Evolutionary conservation across 2,329 filamentous ascomycete genomes (phyloP), one percentile per base, ranked within the genome.

Genomic region (Intubia oerlemansii): DNA sequence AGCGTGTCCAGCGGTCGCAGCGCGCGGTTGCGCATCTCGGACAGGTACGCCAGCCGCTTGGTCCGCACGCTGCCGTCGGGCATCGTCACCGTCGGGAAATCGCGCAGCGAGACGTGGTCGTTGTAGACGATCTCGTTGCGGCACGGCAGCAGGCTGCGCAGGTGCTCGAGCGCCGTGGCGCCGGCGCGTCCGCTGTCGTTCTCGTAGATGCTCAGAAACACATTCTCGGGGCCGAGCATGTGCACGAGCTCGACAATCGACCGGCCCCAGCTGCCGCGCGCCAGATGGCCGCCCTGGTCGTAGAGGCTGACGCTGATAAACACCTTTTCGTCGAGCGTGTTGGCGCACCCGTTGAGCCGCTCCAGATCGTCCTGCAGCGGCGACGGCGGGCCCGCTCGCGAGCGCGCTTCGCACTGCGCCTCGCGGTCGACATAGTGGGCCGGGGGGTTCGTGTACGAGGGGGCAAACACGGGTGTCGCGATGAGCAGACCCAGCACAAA

Each of bases 281-380:
- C 62, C 13, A 81, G 50, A 3, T 58, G 50, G 2, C 70, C 72
- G 6, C 54, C 53, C 13, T 56, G 52, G 40, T 81, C 73, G 39
- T 75, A 74, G 30, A 82, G 56, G 40, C 70, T 77, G 11, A 74
- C 66, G 2, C 70, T 70, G 29, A 82, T 75, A 42, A 75, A 81
- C n/a, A 81, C 53, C 40, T 68, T 74, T 44, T 80, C 70, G 28
- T 64, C 54, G 25, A 37, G 34, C 0, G 44, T 38, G 34, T 55
- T 56, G 14, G 47, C 53, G 34, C 53, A 51, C 16, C 52, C 48
- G 7, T 20, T 16, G n/a, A 17, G 4, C n/a, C 27, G 12, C 18
- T 18, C 11, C 2, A 18, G 10, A 6, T 11, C 22, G 8, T 41
- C 32, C n/a, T n/a, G n/a, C n/a, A n/a, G n/a, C n/a, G n/a, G n/a